These are phyloP conservation scores for Combretum micranthum DNA, from an alignment of 345 rosid genomes.

Conservation along the genomic window DNA sequence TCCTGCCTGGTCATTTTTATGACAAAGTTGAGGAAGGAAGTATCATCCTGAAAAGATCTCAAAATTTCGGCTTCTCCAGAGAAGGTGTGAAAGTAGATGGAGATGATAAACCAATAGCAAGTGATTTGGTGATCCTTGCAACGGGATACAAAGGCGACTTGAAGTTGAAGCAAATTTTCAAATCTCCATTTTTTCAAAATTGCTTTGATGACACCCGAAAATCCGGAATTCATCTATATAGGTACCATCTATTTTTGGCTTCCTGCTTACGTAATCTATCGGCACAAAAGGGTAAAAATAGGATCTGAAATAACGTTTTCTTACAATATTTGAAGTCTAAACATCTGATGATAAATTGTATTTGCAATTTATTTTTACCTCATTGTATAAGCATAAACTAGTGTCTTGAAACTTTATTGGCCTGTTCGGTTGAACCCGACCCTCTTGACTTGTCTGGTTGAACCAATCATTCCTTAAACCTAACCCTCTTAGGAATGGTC, in stretches of 20 bases:
- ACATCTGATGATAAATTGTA: too few species aligned
- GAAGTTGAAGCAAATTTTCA: conserved; percentile 24
- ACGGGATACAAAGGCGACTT: conserved; percentile 25
- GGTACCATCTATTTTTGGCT: conserved; percentile 10
- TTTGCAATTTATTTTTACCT: too few species aligned
- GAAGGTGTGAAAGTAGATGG: conserved; percentile 13
- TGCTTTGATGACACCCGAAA: conserved; percentile 10
- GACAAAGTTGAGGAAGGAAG: conserved; percentile 23
- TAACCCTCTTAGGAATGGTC: too few species aligned
- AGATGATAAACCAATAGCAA: conserved; percentile 12
- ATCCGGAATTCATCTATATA: conserved; percentile 22
- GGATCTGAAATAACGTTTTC: too few species aligned
- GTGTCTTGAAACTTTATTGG: too few species aligned
- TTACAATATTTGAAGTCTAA: too few species aligned
- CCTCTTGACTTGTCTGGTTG: too few species aligned
- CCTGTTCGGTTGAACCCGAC: too few species aligned
- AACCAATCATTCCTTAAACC: too few species aligned
- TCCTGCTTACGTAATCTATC: too few species aligned
- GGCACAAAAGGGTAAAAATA: too few species aligned
- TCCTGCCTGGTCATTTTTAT: conserved; percentile 21
- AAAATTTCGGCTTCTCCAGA: conserved; percentile 14
- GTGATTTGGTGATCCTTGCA: conserved; percentile 22
- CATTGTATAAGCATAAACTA: too few species aligned
- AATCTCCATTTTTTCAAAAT: conserved; percentile 16
- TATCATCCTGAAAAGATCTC: conserved; percentile 19